phyloP scores from a whole-genome alignment of 495 filamentous ascomycete genomes.

The Hypoxylon subgilvum region DNA sequence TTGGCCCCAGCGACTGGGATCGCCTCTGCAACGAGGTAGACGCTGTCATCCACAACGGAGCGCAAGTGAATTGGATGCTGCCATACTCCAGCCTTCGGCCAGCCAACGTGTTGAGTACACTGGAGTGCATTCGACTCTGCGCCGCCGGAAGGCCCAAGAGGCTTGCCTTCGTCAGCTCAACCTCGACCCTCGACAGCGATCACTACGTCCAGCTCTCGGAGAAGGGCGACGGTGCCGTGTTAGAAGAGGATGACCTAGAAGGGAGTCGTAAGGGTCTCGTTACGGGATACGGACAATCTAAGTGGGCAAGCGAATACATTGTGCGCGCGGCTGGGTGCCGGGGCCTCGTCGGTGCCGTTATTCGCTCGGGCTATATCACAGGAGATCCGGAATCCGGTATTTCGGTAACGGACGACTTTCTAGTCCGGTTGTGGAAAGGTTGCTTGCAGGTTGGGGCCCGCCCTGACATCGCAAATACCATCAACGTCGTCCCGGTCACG shows the following conservation, averaged over 20 bases:
- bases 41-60: slow-evolving; percentile 89
- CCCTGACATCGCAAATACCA: slow-evolving; percentile 82
- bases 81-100: slow-evolving; percentile 76
- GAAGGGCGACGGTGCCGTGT: slow-evolving; percentile 54
- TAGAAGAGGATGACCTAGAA: slow-evolving; percentile 53
- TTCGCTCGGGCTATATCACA: slow-evolving; percentile 86
- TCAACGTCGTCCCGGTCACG: slow-evolving; percentile 89
- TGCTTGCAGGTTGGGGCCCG: slow-evolving; percentile 77
- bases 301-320: slow-evolving; percentile 68
- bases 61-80: slow-evolving; percentile 84
- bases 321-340: slow-evolving; percentile 78
- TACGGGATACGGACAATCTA: slow-evolving; percentile 91
- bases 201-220: slow-evolving; percentile 79
- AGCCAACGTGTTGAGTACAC: slow-evolving; percentile 81
- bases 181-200: slow-evolving; percentile 79
- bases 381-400: slow-evolving; percentile 76
- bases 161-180: slow-evolving; percentile 85
- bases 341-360: slow-evolving; percentile 75
- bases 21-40: slow-evolving; percentile 69
- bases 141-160: slow-evolving; percentile 77
- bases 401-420: slow-evolving; percentile 90
- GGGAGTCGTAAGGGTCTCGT: slow-evolving; percentile 53
- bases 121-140: slow-evolving; percentile 79
- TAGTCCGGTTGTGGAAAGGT: slow-evolving; percentile 87
- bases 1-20: slow-evolving; percentile 68